phyloP scores from a whole-genome alignment of 176 grass and related monocot species.

The Phoenix roebelenii region DNA sequence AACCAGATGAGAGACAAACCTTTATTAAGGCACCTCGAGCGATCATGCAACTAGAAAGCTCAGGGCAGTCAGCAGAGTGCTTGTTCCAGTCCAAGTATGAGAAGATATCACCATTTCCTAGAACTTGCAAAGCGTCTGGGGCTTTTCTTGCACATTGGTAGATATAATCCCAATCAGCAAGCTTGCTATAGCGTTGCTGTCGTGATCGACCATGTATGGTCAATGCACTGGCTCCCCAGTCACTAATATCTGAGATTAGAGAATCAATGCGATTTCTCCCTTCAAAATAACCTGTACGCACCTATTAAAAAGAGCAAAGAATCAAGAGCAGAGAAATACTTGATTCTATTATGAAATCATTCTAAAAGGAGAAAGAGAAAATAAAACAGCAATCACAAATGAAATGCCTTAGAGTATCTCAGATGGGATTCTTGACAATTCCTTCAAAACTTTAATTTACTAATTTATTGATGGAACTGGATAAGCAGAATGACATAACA shows the following conservation, averaged over 20 bases:
- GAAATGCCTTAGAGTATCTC: no score
- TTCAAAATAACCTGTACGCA: conserved; percentile 90
- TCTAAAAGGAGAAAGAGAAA: no score
- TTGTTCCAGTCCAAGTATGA: conserved; percentile 79
- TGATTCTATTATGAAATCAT: no score
- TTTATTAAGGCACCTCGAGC: conserved; percentile 82
- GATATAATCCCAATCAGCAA: conserved; percentile 93
- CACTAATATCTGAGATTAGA: conserved; percentile 64
- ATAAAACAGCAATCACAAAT: no score
- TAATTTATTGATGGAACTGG: no score
- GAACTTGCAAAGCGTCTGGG: conserved; percentile 52
- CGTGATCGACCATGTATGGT: conserved; percentile 88
- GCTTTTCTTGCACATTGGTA: conserved; percentile 77
- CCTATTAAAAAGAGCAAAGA: conserved; percentile 30
- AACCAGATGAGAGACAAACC: conserved; percentile 27
- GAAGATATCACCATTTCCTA: conserved; percentile 94
- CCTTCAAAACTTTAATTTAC: no score
- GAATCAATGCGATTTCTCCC: conserved; percentile 91
- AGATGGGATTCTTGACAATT: no score
- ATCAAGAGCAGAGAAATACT: neutral
- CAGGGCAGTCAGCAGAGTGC: conserved; percentile 38
- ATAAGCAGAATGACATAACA: no score
- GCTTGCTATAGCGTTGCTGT: conserved; percentile 95
- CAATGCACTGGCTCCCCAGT: conserved; percentile 71
- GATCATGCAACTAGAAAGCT: conserved; percentile 76